Evolutionary conservation across 352 stramenopile species (phyloP).

Genomic region (Phytophthora palmivora): DNA sequence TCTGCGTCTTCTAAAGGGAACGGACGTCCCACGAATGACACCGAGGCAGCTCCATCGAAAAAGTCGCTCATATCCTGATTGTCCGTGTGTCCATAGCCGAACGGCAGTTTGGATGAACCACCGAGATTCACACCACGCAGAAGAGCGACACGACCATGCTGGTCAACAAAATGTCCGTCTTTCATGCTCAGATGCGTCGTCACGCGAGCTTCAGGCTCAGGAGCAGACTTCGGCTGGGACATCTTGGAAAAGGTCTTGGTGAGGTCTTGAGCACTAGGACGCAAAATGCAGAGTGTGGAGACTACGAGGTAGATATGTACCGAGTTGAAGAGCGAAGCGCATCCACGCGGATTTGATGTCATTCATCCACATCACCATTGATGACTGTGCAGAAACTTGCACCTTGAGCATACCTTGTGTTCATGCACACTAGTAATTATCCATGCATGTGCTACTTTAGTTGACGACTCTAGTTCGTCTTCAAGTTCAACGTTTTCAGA

Average conservation of each 20-base stretch:
- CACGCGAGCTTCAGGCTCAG: conserved; percentile 21
- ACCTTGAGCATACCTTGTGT: too few species aligned
- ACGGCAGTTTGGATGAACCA: conserved; percentile 72
- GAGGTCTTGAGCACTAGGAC: conserved; percentile 18
- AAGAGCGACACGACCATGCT: conserved; percentile 52
- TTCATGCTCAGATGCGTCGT: conserved; percentile 51
- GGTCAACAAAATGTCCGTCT: conserved; percentile 59
- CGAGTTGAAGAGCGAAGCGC: conserved; percentile 28
- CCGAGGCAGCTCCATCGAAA: conserved; percentile 53
- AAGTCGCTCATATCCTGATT: conserved; percentile 41
- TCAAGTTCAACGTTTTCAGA: conserved; percentile 19
- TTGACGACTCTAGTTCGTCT: conserved; percentile 5
- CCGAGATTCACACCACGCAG: conserved; percentile 73
- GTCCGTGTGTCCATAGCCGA: conserved; percentile 40
- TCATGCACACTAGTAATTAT: too few species aligned
- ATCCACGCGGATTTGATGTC: conserved; percentile 30
- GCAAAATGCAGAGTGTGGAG: conserved; percentile 23
- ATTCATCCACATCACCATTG: conserved; percentile 16
- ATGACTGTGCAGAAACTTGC: conserved; percentile 26
- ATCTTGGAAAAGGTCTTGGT: conserved; percentile 17
- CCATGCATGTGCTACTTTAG: too few species aligned
- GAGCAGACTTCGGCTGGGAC: conserved; percentile 19
- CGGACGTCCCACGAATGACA: conserved; percentile 75
- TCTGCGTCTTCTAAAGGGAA: conserved; percentile 87
- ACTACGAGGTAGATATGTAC: conserved; percentile 9